Base-by-base conservation (phyloP, 2,329 filamentous ascomycete genomes). In the Colletotrichum sansevieriae region DNA sequence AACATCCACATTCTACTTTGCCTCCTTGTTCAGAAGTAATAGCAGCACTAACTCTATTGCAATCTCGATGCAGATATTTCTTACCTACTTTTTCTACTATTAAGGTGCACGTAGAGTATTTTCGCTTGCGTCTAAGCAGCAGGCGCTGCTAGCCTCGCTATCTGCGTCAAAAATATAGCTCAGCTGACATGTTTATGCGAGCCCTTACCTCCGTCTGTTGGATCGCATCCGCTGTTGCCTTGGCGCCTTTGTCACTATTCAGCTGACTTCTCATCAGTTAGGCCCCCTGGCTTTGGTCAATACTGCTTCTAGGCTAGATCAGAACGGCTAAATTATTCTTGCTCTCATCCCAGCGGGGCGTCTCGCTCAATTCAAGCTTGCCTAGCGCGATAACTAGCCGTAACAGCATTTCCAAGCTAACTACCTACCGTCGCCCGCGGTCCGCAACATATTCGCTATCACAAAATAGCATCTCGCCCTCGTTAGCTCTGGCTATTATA, bases 401-500 rank as follows among this genome's bases (percentile, higher is more conserved):
- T 18, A 1, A 46, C 43, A 18, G 15, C 43, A 46, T 46, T 9
- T 46, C 7, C 43, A 46, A 46, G 43, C 43, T 46, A 10, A 44
- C 13, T 44, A n/a, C 2, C 43, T 46, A 10, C 43, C n/a, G n/a
- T 18, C 43, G 13, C 43, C 43, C 15, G 41, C 41, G 15, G 41
- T 44, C 74, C 29, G 76, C 74, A 25, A 77, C 77, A 8, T 75
- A 51, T 69, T 51, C 67, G 74, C 68, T 41, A 74, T 75, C n/a
- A 77, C 79, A 69, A 76, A 75, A 60, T 74, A 76, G 43, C 71
- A 75, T n/a, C 68, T 76, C 15, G 75, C 81, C 20, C 75, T 82
- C 51, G 79, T 82, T 1, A 91, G 93, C 73, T 93, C 91, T 37
- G 91, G 91, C 29, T 93, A 93, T 74, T 89, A 92, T 79, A 91